These are phyloP conservation scores for Remersonia thermophila DNA, from an alignment of 2,329 filamentous ascomycete genomes.

Conservation along the genomic window DNA sequence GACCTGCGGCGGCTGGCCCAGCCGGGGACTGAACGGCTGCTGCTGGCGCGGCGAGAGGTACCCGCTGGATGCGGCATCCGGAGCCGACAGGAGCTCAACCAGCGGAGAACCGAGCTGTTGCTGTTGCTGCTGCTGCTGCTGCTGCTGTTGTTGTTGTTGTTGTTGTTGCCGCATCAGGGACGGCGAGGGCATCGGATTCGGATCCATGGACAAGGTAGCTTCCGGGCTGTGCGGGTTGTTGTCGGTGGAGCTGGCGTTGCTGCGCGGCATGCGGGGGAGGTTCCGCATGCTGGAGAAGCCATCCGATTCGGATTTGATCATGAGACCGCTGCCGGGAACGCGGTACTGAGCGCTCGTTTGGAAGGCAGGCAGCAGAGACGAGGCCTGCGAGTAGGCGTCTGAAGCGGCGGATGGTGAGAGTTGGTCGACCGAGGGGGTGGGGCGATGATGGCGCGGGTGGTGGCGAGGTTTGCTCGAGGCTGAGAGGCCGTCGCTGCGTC, in stretches of 20 bases:
- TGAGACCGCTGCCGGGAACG: not conserved
- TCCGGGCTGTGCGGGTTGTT: constrained; percentile 9
- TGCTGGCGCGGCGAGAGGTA: constrained; percentile 17
- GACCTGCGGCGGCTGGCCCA: constrained; percentile 8
- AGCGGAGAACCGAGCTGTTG: constrained; percentile 2
- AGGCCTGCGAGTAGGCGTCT: constrained; percentile 25
- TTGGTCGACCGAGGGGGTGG: constrained; percentile 13
- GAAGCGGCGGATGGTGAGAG: constrained; percentile 16
- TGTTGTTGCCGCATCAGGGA: constrained; percentile 16
- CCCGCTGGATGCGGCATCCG: not conserved
- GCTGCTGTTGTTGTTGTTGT: constrained; percentile 1
- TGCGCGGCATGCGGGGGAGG: constrained; percentile 29
- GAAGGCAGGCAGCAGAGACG: constrained; percentile 28
- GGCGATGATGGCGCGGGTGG: constrained; percentile 7
- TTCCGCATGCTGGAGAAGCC: constrained; percentile 28
- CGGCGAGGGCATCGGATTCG: constrained; percentile 27
- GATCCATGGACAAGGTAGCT: constrained; percentile 27
- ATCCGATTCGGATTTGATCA: constrained; percentile 27
- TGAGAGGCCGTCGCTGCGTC: constrained; percentile 16
- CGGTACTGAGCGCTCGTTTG: constrained; percentile 17
- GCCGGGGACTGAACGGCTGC: constrained; percentile 10
- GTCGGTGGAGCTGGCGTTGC: constrained; percentile 22
- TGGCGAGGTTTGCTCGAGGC: constrained; percentile 14
- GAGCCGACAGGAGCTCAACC: not conserved
- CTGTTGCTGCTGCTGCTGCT: not conserved